These are phyloP conservation scores for Melampsora larici-populina DNA, from an alignment of 1,284 basidiomycete species.

Conservation along the genomic window DNA sequence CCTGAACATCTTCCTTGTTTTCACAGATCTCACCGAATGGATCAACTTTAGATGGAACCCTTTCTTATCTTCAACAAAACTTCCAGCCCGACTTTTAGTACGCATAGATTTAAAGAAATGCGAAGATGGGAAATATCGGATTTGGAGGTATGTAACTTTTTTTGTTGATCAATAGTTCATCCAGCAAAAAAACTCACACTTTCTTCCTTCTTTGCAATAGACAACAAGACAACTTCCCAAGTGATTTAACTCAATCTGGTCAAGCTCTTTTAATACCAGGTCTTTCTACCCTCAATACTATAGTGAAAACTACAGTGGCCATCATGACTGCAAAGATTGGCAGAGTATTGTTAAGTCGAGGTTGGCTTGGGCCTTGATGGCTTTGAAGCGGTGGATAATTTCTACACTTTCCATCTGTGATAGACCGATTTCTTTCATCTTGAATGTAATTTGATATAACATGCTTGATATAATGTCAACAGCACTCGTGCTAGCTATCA, in stretches of 20 bases:
- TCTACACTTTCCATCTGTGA: too few species aligned
- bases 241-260: conserved; percentile 24
- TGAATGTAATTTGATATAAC: too few species aligned
- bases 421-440: too few species aligned
- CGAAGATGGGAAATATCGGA: conserved; percentile 16
- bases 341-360: not conserved
- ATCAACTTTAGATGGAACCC: not conserved
- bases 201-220: not conserved
- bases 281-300: conserved; percentile 4
- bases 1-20: too few species aligned
- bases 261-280: not conserved
- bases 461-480: too few species aligned
- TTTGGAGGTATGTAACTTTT: not conserved
- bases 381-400: not conserved
- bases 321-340: conserved; percentile 3
- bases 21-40: not conserved
- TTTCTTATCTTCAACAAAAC: not conserved
- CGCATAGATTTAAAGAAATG: not conserved
- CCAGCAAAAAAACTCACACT: not conserved
- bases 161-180: too few species aligned
- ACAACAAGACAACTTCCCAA: conserved; percentile 39
- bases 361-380: conserved; percentile 2
- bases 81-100: not conserved
- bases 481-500: too few species aligned
- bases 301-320: conserved; percentile 8